Percentiles rank a stretch among this genome's conserved stretches.
phyloP scores from a whole-genome alignment of 2,329 filamentous ascomycete genomes.

The Ophiostoma pallidulum region DNA sequence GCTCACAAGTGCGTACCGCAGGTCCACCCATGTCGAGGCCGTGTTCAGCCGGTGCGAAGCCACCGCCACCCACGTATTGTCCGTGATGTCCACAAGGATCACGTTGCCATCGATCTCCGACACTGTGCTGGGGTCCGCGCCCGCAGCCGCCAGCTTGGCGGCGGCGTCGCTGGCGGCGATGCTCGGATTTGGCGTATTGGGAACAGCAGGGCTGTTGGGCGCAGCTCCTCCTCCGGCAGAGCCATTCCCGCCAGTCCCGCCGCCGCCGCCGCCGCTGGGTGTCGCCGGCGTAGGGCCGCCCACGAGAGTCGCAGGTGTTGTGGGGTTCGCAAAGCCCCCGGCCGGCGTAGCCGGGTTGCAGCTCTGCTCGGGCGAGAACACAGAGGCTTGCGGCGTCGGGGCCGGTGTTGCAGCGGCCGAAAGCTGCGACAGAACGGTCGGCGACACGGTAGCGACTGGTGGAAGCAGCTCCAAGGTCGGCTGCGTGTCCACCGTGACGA shows the following conservation, averaged over 20 bases:
- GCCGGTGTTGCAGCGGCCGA: slow-evolving; percentile 51
- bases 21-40: slow-evolving; percentile 43
- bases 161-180: slow-evolving; percentile 1
- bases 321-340: slow-evolving; percentile 22
- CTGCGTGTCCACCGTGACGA: slow-evolving; percentile 56
- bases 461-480: slow-evolving; percentile 56
- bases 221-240: background rate
- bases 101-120: slow-evolving; percentile 46
- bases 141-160: slow-evolving; percentile 22
- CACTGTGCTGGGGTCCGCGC: slow-evolving; percentile 27
- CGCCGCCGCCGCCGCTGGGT: slow-evolving; percentile 13
- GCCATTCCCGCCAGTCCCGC: background rate
- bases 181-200: background rate
- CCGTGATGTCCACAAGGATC: slow-evolving; percentile 60
- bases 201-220: slow-evolving; percentile 8
- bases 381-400: slow-evolving; percentile 53
- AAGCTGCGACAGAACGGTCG: slow-evolving; percentile 34
- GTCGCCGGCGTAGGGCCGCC: slow-evolving; percentile 15
- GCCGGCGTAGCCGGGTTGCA: slow-evolving; percentile 42
- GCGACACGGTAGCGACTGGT: slow-evolving; percentile 39
- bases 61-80: slow-evolving; percentile 68
- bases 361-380: slow-evolving; percentile 52
- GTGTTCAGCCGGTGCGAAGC: slow-evolving; percentile 57
- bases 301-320: slow-evolving; percentile 28
- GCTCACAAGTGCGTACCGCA: slow-evolving; percentile 49